A percentile compares a stretch with the other conserved stretches of the same genome.
phyloP scores from a whole-genome alignment of 805 yeast genomes.

The Jamesozyma piceae region DNA sequence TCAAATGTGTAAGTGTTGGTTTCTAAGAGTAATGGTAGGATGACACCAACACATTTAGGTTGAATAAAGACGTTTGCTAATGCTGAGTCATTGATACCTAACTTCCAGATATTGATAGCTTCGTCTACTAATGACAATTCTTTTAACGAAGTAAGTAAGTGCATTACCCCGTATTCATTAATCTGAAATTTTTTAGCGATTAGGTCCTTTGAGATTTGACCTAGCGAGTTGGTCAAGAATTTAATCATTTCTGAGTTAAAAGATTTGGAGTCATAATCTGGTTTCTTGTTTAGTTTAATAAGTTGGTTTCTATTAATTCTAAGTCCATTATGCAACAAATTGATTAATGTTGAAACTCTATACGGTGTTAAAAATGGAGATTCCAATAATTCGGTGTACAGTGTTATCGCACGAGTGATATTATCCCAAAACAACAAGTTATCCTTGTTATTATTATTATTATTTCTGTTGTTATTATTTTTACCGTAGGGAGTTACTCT shows the following conservation, averaged over 20 bases:
- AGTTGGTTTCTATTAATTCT: slow-evolving; percentile 44
- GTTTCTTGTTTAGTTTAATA: slow-evolving; percentile 42
- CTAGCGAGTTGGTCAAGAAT: slow-evolving; percentile 37
- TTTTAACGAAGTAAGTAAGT: slow-evolving; percentile 43
- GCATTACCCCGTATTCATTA: slow-evolving; percentile 44
- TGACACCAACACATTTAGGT: slow-evolving; percentile 53
- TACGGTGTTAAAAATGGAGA: slow-evolving; percentile 36
- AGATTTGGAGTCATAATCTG: slow-evolving; percentile 48
- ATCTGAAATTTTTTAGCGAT: slow-evolving; percentile 33
- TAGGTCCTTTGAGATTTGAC: slow-evolving; percentile 40
- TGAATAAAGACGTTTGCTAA: slow-evolving; percentile 36
- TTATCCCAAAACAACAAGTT: slow-evolving; percentile 38
- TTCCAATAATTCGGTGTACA: slow-evolving; percentile 37
- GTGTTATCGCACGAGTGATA: slow-evolving; percentile 37
- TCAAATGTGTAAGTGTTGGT: slow-evolving; percentile 43
- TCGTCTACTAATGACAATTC: slow-evolving; percentile 51
- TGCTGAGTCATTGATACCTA: slow-evolving; percentile 16
- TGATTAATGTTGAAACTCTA: slow-evolving; percentile 38
- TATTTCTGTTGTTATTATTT: not conserved
- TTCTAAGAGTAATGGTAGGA: slow-evolving; percentile 55
- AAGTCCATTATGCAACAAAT: slow-evolving; percentile 42
- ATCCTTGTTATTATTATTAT: not conserved
- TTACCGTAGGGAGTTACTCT: slow-evolving; percentile 1
- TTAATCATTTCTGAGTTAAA: slow-evolving; percentile 40
- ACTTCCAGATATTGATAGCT: slow-evolving; percentile 58